These are phyloP conservation scores for Nymphaea thermarum DNA, from an alignment of 164 flowering plant species.

Conservation along the genomic window DNA sequence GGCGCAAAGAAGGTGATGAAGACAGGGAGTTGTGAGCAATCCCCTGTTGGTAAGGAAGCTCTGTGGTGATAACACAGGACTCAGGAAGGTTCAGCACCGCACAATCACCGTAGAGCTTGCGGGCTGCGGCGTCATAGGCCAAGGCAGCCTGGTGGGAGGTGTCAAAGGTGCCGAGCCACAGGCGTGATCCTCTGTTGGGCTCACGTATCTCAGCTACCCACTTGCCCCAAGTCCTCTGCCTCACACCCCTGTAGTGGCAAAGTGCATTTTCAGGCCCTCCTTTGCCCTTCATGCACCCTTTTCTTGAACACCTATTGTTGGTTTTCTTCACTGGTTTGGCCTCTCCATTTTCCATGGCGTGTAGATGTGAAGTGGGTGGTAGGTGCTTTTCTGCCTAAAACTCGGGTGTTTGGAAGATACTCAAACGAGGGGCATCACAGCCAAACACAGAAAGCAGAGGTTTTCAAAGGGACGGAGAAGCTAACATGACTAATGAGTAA, in stretches of 20 bases:
- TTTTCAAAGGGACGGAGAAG: neutral
- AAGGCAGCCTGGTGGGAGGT: constrained; percentile 45
- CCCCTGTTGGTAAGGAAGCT: neutral
- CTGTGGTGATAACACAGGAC: neutral
- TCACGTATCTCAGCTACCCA: constrained; percentile 70
- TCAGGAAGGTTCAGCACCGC: constrained; percentile 36
- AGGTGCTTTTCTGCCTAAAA: neutral
- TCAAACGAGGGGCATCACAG: no score
- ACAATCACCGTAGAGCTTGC: constrained; percentile 28
- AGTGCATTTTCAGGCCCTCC: constrained; percentile 53
- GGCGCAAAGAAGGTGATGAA: neutral
- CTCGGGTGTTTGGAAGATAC: neutral
- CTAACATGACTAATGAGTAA: neutral
- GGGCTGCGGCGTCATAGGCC: constrained; percentile 46
- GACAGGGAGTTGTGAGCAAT: neutral
- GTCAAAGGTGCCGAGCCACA: constrained; percentile 55
- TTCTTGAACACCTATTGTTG: constrained; percentile 27
- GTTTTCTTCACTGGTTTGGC: constrained; percentile 4
- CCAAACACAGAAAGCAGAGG: neutral
- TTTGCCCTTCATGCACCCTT: constrained; percentile 59
- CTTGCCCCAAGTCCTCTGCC: constrained; percentile 64
- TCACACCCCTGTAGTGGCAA: constrained; percentile 45
- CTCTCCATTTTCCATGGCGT: constrained; percentile 4
- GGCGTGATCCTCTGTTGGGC: constrained; percentile 36
- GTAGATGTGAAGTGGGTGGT: neutral